phyloP scores from a whole-genome alignment of 352 stramenopile genomes.

The Pythium utonaiense region DNA sequence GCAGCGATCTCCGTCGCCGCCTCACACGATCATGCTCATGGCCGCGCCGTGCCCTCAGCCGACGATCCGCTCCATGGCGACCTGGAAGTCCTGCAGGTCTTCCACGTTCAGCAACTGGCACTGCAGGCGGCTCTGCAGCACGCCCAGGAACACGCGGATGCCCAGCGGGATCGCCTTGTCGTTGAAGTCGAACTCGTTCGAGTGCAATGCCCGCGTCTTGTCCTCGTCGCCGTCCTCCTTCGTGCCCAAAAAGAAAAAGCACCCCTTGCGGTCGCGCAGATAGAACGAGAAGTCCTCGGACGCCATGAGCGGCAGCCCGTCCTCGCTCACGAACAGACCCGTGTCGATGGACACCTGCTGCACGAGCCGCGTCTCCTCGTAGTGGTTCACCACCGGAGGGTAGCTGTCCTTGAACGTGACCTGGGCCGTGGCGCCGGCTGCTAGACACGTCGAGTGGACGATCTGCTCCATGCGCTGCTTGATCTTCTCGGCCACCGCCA shows the following conservation, averaged over 20 bases:
- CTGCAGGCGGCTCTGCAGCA: conserved; percentile 64
- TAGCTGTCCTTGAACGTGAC: conserved; percentile 74
- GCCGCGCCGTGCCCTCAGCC: conserved; percentile 21
- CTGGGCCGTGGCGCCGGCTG: conserved; percentile 65
- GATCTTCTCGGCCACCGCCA: conserved; percentile 79
- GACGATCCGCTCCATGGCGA: conserved; percentile 72
- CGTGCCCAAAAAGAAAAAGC: conserved; percentile 83
- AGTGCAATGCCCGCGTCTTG: conserved; percentile 66
- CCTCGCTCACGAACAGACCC: conserved; percentile 70
- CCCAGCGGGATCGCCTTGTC: conserved; percentile 79
- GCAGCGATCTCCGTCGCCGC: too few species aligned
- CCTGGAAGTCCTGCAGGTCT: conserved; percentile 74
- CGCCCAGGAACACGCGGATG: conserved; percentile 75
- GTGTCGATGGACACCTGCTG: conserved; percentile 72
- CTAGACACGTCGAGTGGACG: conserved; percentile 78
- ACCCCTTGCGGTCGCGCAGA: conserved; percentile 75
- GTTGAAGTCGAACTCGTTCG: conserved; percentile 82
- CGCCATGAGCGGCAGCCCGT: conserved; percentile 89
- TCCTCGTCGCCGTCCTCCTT: conserved; percentile 59
- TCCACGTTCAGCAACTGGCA: conserved; percentile 62
- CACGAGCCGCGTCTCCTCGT: conserved; percentile 75
- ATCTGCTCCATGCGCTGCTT: conserved; percentile 83
- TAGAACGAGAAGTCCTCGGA: conserved; percentile 94
- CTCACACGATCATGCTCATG: conserved; percentile 21
- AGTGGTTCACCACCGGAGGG: conserved; percentile 71